Conservation (phyloP, 2,329 filamentous ascomycete species). For the Stachybotrys chlorohalonatus region DNA sequence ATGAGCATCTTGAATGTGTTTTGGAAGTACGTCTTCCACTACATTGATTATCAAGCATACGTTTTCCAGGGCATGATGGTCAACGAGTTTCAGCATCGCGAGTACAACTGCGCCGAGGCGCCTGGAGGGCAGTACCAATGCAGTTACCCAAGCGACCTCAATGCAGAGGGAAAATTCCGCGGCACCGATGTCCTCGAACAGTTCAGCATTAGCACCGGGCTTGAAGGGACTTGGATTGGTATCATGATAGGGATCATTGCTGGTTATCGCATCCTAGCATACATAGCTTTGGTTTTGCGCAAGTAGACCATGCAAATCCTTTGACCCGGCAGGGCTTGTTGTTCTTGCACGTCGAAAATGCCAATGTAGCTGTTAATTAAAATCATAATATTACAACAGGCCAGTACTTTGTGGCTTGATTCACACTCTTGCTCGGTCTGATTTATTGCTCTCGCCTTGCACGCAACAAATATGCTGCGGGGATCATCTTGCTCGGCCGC, state of each 20-base stretch:
- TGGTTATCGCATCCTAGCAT: constrained; percentile 51
- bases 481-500: no score
- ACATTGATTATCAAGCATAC: constrained; percentile 80
- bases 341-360: no score
- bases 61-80: constrained; percentile 93
- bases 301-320: no score
- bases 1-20: constrained; percentile 68
- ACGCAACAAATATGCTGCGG: no score
- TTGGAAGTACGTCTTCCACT: constrained; percentile 81
- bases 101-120: constrained; percentile 36
- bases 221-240: constrained; percentile 69
- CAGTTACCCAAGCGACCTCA: constrained; percentile 55
- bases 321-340: no score
- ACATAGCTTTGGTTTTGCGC: constrained; percentile 2
- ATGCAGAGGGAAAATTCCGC: constrained; percentile 54
- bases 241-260: constrained; percentile 75
- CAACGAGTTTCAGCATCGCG: constrained; percentile 65
- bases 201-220: constrained; percentile 60
- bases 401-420: no score
- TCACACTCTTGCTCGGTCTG: no score
- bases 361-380: no score
- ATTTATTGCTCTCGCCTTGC: no score
- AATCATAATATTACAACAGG: no score
- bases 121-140: constrained; percentile 48
- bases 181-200: constrained; percentile 60